These are phyloP conservation scores for Coffea humblotiana DNA, from an alignment of 305 asterid genomes.

Conservation along the genomic window DNA sequence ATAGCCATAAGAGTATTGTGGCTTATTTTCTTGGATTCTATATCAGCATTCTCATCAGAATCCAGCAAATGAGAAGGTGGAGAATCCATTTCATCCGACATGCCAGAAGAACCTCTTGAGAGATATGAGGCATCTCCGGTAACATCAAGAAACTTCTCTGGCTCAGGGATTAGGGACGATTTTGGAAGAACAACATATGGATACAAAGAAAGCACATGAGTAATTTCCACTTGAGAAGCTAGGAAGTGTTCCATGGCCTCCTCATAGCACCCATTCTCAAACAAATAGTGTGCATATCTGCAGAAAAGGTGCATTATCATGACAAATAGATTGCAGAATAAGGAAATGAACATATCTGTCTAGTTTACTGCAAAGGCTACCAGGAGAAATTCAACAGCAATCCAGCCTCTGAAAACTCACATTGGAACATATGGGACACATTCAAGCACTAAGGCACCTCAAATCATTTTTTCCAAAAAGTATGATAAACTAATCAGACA, in stretches of 20 bases:
- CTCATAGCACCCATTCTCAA: slow-evolving; percentile 89
- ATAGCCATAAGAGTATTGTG: slow-evolving; percentile 98
- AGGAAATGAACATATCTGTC: neutral
- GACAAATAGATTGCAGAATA: slow-evolving; percentile 6
- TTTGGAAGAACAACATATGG: slow-evolving; percentile 84
- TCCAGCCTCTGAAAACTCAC: neutral
- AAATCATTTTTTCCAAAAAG: neutral
- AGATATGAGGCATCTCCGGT: slow-evolving; percentile 63
- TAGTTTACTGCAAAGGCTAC: neutral
- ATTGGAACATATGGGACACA: neutral
- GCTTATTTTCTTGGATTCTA: slow-evolving; percentile 87
- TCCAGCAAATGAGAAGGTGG: slow-evolving; percentile 49
- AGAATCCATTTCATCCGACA: slow-evolving; percentile 86
- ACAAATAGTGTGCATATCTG: slow-evolving; percentile 94
- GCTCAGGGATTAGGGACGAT: slow-evolving; percentile 79
- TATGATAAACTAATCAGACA: neutral
- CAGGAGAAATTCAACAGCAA: neutral
- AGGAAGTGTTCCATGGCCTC: slow-evolving; percentile 95
- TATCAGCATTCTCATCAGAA: slow-evolving; percentile 67
- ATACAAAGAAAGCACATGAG: slow-evolving; percentile 77
- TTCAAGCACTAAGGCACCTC: neutral
- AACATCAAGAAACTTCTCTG: slow-evolving; percentile 65
- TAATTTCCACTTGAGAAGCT: slow-evolving; percentile 95
- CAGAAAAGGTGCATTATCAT: slow-evolving; percentile 25
- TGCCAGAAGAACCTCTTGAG: slow-evolving; percentile 83